Conservation (phyloP, 768 basidiomycete species). For the Chalciporus chontae region DNA sequence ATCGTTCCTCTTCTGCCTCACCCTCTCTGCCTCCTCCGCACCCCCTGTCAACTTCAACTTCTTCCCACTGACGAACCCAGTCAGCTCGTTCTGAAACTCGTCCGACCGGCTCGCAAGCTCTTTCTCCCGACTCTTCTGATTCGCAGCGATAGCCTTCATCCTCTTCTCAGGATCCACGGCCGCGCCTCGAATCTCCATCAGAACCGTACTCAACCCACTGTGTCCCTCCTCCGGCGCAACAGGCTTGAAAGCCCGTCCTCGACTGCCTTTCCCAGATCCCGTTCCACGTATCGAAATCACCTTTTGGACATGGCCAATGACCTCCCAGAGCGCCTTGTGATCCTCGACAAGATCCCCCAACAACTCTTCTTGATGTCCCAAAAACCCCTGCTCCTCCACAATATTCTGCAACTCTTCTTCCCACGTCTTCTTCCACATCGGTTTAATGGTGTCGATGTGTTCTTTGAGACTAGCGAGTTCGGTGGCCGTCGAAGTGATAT, state of each 20-base stretch:
- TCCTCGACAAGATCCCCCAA: slow-evolving; percentile 86
- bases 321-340: slow-evolving; percentile 81
- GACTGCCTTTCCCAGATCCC: slow-evolving; percentile 39
- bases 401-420: slow-evolving; percentile 94
- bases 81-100: slow-evolving; percentile 80
- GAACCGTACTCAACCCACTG: slow-evolving; percentile 67
- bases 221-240: slow-evolving; percentile 65
- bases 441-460: slow-evolving; percentile 86
- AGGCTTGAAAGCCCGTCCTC: slow-evolving; percentile 54
- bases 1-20: slow-evolving; percentile 82
- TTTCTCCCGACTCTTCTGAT: slow-evolving; percentile 73
- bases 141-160: slow-evolving; percentile 90
- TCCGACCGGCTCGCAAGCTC: slow-evolving; percentile 72
- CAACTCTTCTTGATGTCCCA: slow-evolving; percentile 91
- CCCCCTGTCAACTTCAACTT: slow-evolving; percentile 96
- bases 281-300: slow-evolving; percentile 69
- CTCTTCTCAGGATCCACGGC: slow-evolving; percentile 78
- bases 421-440: slow-evolving; percentile 99
- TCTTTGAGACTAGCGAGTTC: slow-evolving; percentile 77
- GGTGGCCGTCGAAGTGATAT: slow-evolving; percentile 58
- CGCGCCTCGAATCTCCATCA: slow-evolving; percentile 88
- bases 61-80: slow-evolving; percentile 82
- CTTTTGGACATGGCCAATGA: slow-evolving; percentile 89
- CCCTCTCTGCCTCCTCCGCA: slow-evolving; percentile 85
- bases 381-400: slow-evolving; percentile 93